Evolutionary conservation across 192 early-diverging fungal genomes (phyloP), one percentile per base, ranked within the genome.

Genomic region (Coemansia sp.): DNA sequence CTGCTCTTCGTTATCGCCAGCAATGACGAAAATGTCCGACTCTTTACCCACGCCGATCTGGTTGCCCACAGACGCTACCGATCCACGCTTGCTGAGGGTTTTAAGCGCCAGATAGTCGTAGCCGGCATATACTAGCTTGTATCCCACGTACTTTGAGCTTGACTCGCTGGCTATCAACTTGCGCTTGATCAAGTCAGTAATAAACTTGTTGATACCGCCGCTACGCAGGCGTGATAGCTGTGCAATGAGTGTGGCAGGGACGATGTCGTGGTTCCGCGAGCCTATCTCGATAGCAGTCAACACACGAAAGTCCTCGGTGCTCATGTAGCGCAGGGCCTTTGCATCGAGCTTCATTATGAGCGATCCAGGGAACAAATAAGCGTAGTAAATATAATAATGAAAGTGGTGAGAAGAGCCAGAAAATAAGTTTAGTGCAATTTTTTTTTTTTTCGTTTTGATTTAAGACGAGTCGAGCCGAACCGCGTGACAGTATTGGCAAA

Each of bases 21-120:
- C 95, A 17, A 98, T 95, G 74, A 98, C 89, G 78, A 95, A 96
- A 78, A 99, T 95, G 75, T 99, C 97, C n/a, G 97, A 97, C 80
- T 99, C 98, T 78, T 99, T 99, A 50, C 98, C 98, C 7, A 99
- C 95, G 76, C 98, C 98, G 74, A 99, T 98, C 84, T 98, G 96
- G 84, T 98, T 97, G 19, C 98, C 98, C 5, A 99, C 96, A 27
- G 96, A 98, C 65, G 88, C 89, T 15, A 99, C 89, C 1, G 88
- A 84, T 10, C 92, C 93, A 46, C 95, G 88, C 74, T 92, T 92
- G 62, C 87, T 89, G 72, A 99, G 85, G 6, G 98, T 94, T 76
- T 92, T 94, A 38, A 99, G 85, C 0, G 98, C 97, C 50, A 99
- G 86, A 75, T 98, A 98, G 78, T 99, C 98, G 86, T 97, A 99